Evolutionary conservation across 352 stramenopile genomes (phyloP), one percentile per base, ranked within the genome.

Genomic region (Phytophthora pini): DNA sequence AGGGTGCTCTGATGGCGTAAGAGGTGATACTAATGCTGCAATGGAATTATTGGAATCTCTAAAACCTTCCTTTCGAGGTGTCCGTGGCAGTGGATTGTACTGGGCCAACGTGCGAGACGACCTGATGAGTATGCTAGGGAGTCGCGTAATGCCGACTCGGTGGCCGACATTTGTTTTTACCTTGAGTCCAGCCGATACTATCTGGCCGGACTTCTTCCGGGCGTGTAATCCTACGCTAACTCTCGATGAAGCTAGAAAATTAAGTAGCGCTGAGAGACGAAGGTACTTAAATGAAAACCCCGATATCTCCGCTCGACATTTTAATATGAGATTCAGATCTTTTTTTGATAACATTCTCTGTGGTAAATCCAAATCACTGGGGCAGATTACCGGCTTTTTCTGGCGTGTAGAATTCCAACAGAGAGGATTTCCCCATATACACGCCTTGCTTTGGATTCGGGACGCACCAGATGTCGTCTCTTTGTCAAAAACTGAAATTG

Each of bases 341-440:
- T 74, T 53, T 53, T 77, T 70, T 26, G 15, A 60, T 0, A 27
- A 56, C 17, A 32, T 74, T n/a, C 6, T 63, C 1, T 40, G 22
- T 11, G 51, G 24, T 0, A 27, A n/a, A 44, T 15, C 46, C 0
- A 39, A 56, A 26, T 55, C 56, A 3, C 38, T 72, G 0, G 58
- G 59, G 6, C 39, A 65, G 47, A 65, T 73, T 8, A 20, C 17
- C 0, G 59, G 66, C 32, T 66, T 48, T 20, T 73, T 77, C 27
- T 77, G 68, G 68, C 47, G 61, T 8, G 57, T 76, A 0, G 48
- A 71, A n/a, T 72, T 70, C 40, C 58, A 72, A 22, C 38, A 56
- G 2, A 40, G 53, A 6, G 62, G 68, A 2, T 76, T 62, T 3
- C 68, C 65, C 4, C 62, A 72, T n/a, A 65, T 69, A 38, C 49